Evolutionary conservation across 169 alveolate genomes (phyloP), one percentile per base, ranked within the genome.

Genomic region (Babesia caballi): DNA sequence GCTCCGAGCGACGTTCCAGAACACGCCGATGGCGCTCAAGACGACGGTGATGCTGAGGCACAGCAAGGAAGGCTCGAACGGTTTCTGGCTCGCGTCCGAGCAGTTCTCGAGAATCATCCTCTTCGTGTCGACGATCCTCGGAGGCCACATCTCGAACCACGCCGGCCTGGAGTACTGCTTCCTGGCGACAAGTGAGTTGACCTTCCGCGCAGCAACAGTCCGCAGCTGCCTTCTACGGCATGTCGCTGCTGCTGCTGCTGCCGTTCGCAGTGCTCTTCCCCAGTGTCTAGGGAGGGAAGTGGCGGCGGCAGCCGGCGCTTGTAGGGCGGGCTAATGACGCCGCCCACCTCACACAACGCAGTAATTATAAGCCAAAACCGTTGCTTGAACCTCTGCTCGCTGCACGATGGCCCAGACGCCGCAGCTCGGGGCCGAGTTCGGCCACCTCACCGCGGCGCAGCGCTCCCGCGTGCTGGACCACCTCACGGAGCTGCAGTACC

Each of bases 401-500:
- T 32, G 36, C 47, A 51, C 46, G 19, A 76, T 76, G 85, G 40
- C 74, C 32, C 78, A 51, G 44, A 41, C 73, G 5, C 65, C 65
- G 8, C 35, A 11, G 36, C 40, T 56, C n/a, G 85, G 78, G 42
- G 40, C 81, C 30, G 85, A 76, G 40, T 67, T 76, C 52, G 61
- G 70, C 77, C 82, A 78, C 49, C 69, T 78, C n/a, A 60, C 82
- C 28, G 66, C 87, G 17, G 49, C 71, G 27, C 90, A 88, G 56
- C 74, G 91, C 61, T 74, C 85, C 32, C 65, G 71, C 49, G 88
- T 88, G 25, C 17, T 88, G 85, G 81, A 66, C 27, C 81, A 81
- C 51, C 86, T 88, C 41, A 84, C 73, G 76, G 84, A 84, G 53
- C 81, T 88, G 50, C 91, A 88, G 78, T 88, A 88, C 78, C 90